These are phyloP conservation scores for Zygosaccharomyces pseudorouxii DNA, from an alignment of 805 yeast species.

Conservation along the genomic window DNA sequence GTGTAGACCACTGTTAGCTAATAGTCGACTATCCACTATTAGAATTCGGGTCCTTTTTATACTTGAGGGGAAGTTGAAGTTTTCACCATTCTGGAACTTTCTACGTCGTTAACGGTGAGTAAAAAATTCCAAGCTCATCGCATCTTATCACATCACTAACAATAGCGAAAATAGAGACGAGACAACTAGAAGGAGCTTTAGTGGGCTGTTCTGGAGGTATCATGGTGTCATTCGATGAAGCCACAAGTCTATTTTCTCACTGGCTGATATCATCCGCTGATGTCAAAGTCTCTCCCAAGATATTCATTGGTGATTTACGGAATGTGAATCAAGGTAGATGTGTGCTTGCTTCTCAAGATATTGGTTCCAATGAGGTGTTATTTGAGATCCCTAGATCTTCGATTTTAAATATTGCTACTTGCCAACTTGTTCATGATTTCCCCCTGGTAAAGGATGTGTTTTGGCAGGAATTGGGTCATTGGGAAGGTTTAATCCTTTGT, in stretches of 20 bases:
- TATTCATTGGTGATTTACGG: conserved; percentile 59
- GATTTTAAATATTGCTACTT: conserved; percentile 56
- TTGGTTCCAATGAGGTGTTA: conserved; percentile 56
- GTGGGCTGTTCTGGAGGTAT: background rate
- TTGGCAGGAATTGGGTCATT: conserved; percentile 47
- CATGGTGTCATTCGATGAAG: conserved; percentile 23
- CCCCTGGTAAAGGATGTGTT: conserved; percentile 30
- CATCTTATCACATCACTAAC: conserved; percentile 2
- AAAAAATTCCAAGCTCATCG: conserved; percentile 17
- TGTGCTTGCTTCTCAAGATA: conserved; percentile 57
- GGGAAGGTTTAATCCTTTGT: conserved; percentile 74
- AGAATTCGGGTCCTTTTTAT: conserved; percentile 7
- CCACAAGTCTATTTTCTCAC: conserved; percentile 39
- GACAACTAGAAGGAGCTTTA: background rate
- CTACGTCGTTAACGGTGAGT: conserved; percentile 12
- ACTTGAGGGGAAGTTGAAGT: conserved; percentile 8
- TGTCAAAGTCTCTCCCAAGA: conserved; percentile 49
- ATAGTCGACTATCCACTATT: background rate
- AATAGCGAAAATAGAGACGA: background rate
- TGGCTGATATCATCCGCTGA: conserved; percentile 44
- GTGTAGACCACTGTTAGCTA: background rate
- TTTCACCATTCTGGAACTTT: conserved; percentile 16
- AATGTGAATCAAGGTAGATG: conserved; percentile 69
- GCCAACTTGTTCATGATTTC: conserved; percentile 40
- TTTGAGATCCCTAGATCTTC: conserved; percentile 63